Conservation (phyloP, 2,329 filamentous ascomycete species). For the Rhynchosporium secalis region DNA sequence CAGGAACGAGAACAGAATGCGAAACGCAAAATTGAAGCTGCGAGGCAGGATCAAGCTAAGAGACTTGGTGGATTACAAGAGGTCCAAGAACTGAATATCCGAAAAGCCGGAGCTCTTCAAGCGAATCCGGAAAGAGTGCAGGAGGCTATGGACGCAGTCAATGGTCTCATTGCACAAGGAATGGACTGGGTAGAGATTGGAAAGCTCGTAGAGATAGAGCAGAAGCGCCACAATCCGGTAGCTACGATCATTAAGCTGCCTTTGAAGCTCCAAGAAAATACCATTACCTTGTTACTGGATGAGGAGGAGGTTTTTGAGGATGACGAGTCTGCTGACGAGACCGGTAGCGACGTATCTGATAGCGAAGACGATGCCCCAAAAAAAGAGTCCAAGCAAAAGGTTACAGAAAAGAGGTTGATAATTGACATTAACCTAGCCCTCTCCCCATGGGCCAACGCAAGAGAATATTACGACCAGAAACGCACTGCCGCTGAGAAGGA, state of each 20-base stretch:
- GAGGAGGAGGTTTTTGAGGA: slow-evolving; percentile 60
- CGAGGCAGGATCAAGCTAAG: slow-evolving; percentile 78
- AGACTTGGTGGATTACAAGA: slow-evolving; percentile 81
- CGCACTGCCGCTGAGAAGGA: slow-evolving; percentile 82
- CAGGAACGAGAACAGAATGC: slow-evolving; percentile 80
- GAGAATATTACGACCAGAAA: slow-evolving; percentile 89
- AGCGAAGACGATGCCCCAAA: slow-evolving; percentile 52
- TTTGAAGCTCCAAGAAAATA: slow-evolving; percentile 86
- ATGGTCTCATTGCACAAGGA: slow-evolving; percentile 84
- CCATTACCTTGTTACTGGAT: slow-evolving; percentile 74
- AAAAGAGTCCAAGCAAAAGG: slow-evolving; percentile 43
- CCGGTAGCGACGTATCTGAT: slow-evolving; percentile 64
- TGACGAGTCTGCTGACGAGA: slow-evolving; percentile 57
- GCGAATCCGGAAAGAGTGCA: slow-evolving; percentile 89
- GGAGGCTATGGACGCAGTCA: slow-evolving; percentile 89
- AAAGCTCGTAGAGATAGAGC: slow-evolving; percentile 83
- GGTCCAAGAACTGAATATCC: slow-evolving; percentile 77
- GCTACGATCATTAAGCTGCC: slow-evolving; percentile 85
- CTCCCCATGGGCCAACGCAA: slow-evolving; percentile 85
- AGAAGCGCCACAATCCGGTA: slow-evolving; percentile 77
- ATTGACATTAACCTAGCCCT: slow-evolving; percentile 84
- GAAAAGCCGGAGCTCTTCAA: slow-evolving; percentile 87
- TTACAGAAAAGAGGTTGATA: slow-evolving; percentile 56
- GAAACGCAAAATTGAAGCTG: slow-evolving; percentile 81
- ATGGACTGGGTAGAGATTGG: slow-evolving; percentile 98